phyloP scores from a whole-genome alignment of 2,329 filamentous ascomycete species.

The Pestalotiopsis sp. region DNA sequence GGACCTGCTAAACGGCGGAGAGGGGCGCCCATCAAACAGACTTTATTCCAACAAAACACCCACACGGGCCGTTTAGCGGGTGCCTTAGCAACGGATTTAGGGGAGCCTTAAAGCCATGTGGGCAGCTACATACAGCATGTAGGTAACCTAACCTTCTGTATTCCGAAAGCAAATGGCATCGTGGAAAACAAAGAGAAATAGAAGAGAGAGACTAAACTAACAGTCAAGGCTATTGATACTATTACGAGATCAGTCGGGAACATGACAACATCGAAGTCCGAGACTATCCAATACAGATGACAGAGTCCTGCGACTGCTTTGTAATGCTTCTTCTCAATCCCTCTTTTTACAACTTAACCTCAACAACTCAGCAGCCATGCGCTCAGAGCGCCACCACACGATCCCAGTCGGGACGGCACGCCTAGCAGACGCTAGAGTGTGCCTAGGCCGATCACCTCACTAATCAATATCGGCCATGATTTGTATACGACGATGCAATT shows the following conservation, averaged over 20 bases:
- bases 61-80: neutral
- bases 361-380: neutral
- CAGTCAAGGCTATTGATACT: neutral
- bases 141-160: neutral
- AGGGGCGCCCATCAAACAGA: neutral
- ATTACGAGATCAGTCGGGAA: neutral
- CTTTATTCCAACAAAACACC: neutral
- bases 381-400: neutral
- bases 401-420: neutral
- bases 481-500: neutral
- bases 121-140: neutral
- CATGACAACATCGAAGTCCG: slow-evolving; percentile 5
- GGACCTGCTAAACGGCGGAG: neutral
- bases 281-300: neutral
- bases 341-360: neutral
- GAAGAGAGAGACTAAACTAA: neutral
- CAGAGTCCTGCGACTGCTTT: neutral
- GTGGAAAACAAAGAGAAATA: neutral
- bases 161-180: neutral
- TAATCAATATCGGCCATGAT: neutral
- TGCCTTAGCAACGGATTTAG: neutral
- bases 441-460: neutral
- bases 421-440: neutral
- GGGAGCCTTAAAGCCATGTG: neutral
- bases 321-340: neutral